Evolutionary conservation across 2,329 filamentous ascomycete genomes (phyloP).

Genomic region (Venturia asperata): DNA sequence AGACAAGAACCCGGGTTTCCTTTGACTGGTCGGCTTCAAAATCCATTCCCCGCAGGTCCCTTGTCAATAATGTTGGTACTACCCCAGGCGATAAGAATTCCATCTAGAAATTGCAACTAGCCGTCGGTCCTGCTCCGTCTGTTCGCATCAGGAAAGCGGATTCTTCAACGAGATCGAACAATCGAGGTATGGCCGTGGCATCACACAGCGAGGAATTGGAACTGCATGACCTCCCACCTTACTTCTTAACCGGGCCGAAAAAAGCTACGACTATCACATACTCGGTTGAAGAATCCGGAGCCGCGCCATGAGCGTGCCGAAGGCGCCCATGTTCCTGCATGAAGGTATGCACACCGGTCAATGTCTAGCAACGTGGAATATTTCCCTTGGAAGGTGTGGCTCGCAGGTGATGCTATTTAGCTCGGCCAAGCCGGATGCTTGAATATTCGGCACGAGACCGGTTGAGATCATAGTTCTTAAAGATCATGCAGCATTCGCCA

Average conservation of each 20-base stretch:
- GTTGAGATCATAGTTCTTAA: no score
- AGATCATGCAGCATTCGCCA: no score
- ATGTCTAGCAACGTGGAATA: not conserved
- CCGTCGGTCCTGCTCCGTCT: not conserved
- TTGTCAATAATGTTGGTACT: not conserved
- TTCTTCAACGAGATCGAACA: not conserved
- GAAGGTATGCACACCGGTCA: not conserved
- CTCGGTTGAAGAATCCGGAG: not conserved
- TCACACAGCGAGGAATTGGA: not conserved
- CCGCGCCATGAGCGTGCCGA: not conserved
- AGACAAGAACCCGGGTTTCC: not conserved
- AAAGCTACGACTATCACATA: not conserved
- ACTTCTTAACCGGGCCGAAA: not conserved
- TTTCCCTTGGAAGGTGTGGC: not conserved
- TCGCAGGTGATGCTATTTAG: no score
- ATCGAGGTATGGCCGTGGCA: not conserved
- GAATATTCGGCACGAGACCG: no score
- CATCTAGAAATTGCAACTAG: not conserved
- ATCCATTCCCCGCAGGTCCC: not conserved
- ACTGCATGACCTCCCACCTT: not conserved
- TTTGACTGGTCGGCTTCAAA: not conserved
- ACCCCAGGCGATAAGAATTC: not conserved
- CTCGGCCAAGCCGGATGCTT: no score
- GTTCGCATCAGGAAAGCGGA: not conserved
- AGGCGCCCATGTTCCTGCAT: conserved; percentile 8